Base-by-base conservation (phyloP, 108 stramenopile species). In the Nitzschia sp. region DNA sequence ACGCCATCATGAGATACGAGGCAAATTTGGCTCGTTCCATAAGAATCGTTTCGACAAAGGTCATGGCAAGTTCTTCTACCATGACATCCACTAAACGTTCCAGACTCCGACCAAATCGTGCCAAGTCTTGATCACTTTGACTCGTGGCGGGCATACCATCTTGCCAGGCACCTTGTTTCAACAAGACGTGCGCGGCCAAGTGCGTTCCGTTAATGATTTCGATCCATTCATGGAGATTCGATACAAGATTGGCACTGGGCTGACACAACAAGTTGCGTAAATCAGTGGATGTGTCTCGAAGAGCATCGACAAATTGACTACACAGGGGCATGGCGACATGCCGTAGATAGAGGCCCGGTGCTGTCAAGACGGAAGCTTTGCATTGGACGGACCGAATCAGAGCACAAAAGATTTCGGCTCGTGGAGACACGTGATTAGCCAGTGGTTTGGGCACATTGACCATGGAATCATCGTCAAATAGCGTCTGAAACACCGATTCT, bases 1-100 rank as follows among this genome's bases (percentile, higher is more conserved):
- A 81, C 21, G 72, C 75, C 33, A 87, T 68, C 89, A 94, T 91
- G 33, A 86, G 46, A 49, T 94, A 94, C 0, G 78, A 77, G 26
- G 92, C 92, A 17, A 89, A 68, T 56, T 89, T 91, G 0, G 86
- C 86, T 21, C 76, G 66, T 61, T 91, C 89, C 89, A 91, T 82
- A 2, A 91, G 45, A 19, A 90, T 70, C 29, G 80, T 80, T 60
- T 94, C 92, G 8, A 89, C 84, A 53, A 91, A 81, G 11, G 75
- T 64, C 19, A 76, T 64, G 3, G 76, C 64, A 60, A 82, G 89
- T 54, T 94, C 92, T 1, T 89, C 88, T 3, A 88, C 74, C 75
- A 91, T 68, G 8, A 82, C 89, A 61, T 80, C 66, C 23, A 81
- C 66, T 38, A 94, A 53, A 25, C 59, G 59, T 65, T 89, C 78